These are phyloP conservation scores for Chrysochromulina parva DNA, from an alignment of 78 protist species.

Conservation along the genomic window DNA sequence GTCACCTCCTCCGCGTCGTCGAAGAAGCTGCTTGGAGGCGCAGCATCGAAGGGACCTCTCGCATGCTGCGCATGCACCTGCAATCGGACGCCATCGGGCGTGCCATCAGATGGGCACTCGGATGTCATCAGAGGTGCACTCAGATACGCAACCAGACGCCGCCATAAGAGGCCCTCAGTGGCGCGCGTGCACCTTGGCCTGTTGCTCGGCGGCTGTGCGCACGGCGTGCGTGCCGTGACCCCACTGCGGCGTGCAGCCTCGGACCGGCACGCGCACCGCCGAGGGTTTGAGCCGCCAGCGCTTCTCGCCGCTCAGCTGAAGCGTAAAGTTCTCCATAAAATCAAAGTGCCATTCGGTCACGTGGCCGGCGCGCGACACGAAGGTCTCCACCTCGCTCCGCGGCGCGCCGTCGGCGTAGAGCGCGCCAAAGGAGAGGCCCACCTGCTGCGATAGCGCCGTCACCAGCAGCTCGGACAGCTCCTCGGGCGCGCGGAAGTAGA, in stretches of 20 bases:
- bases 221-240: not conserved
- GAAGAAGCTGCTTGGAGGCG: not conserved
- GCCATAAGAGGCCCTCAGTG: no score
- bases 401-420: not conserved
- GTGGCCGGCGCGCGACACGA: constrained; percentile 40
- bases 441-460: not conserved
- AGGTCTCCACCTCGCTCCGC: constrained; percentile 43
- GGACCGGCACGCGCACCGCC: not conserved
- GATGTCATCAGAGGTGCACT: no score
- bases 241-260: constrained; percentile 48
- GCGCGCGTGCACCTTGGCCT: constrained; percentile 11
- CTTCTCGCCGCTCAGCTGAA: constrained; percentile 40
- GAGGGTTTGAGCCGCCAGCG: constrained; percentile 6
- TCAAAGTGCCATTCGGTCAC: constrained; percentile 41
- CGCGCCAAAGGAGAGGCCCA: constrained; percentile 7
- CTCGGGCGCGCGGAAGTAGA: constrained; percentile 41
- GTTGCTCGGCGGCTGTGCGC: constrained; percentile 14
- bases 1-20: not conserved
- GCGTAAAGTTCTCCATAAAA: constrained; percentile 41
- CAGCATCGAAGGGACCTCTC: not conserved
- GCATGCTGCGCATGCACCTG: no score
- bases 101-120: no score
- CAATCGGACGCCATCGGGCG: no score
- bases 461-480: not conserved
- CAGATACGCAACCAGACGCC: no score